Evolutionary conservation across 148 eudicot genomes (phyloP).

Genomic region (Silene latifolia): DNA sequence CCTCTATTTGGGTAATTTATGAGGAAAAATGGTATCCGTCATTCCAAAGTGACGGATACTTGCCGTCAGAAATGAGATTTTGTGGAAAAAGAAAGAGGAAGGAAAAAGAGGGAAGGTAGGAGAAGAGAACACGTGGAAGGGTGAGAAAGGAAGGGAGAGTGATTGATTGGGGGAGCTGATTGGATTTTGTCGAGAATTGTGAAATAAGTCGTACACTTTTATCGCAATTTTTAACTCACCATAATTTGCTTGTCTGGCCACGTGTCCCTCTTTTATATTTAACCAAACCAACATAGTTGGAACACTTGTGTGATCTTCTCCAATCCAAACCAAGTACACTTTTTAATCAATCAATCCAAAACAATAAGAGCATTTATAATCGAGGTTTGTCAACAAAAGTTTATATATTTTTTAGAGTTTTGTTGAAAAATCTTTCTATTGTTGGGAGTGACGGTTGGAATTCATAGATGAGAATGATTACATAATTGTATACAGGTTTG

Average conservation of each 20-base stretch:
- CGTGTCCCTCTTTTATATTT: conserved; percentile 8
- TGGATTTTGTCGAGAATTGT: conserved; percentile 7
- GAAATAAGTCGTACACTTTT: conserved; percentile 19
- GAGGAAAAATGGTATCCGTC: too few species aligned
- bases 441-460: too few species aligned
- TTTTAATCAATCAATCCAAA: neutral
- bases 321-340: neutral
- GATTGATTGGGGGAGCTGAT: conserved; percentile 6
- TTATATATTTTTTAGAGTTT: too few species aligned
- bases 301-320: neutral
- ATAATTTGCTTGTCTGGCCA: conserved; percentile 20
- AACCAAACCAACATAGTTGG: neutral
- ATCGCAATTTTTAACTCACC: neutral
- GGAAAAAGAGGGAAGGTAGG: conserved; percentile 1
- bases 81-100: neutral
- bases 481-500: too few species aligned
- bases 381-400: too few species aligned
- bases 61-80: too few species aligned
- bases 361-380: too few species aligned
- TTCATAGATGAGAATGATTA: too few species aligned
- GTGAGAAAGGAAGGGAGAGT: neutral
- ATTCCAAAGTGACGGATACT: too few species aligned
- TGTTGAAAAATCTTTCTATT: too few species aligned
- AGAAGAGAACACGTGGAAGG: conserved; percentile 16
- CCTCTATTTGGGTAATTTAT: too few species aligned